Evolutionary conservation across 1,284 basidiomycete species (phyloP).

Genomic region (Leccinum angustisporum): DNA sequence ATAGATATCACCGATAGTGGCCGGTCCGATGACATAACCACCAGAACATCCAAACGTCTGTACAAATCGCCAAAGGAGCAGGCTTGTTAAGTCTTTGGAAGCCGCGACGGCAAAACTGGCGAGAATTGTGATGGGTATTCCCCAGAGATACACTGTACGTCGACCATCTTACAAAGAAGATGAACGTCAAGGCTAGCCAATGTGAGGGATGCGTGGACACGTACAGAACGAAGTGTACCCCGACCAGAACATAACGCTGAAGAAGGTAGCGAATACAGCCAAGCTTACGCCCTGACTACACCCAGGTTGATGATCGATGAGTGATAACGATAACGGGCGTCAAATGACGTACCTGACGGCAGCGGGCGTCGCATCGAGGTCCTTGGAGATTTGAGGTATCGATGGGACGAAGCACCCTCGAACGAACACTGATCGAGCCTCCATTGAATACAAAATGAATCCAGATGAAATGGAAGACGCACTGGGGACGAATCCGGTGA

Average conservation of each 20-base stretch:
- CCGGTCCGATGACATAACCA: slow-evolving; percentile 46
- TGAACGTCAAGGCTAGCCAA: not conserved
- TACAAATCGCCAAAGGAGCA: slow-evolving; percentile 48
- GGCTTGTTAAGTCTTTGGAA: slow-evolving; percentile 33
- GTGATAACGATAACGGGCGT: not conserved
- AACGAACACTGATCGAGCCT: slow-evolving; percentile 40
- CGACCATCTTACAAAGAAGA: slow-evolving; percentile 40
- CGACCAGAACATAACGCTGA: slow-evolving; percentile 31
- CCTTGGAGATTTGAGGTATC: slow-evolving; percentile 44
- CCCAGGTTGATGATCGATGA: not conserved
- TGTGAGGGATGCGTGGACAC: slow-evolving; percentile 7
- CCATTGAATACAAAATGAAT: not conserved
- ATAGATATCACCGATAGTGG: slow-evolving; percentile 51
- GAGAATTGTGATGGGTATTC: slow-evolving; percentile 46
- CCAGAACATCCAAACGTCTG: slow-evolving; percentile 45
- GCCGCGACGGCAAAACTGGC: slow-evolving; percentile 44
- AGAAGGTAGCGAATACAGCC: slow-evolving; percentile 23
- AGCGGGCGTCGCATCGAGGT: slow-evolving; percentile 39
- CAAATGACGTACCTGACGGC: slow-evolving; percentile 39
- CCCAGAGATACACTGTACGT: slow-evolving; percentile 42
- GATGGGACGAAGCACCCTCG: slow-evolving; percentile 47
- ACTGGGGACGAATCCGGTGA: slow-evolving; percentile 28
- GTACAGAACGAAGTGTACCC: slow-evolving; percentile 28
- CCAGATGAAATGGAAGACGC: slow-evolving; percentile 5
- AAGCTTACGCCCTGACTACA: slow-evolving; percentile 31